phyloP scores from a whole-genome alignment of 2,329 filamentous ascomycete genomes.

The Teratosphaeria pseudoeucalypti region DNA sequence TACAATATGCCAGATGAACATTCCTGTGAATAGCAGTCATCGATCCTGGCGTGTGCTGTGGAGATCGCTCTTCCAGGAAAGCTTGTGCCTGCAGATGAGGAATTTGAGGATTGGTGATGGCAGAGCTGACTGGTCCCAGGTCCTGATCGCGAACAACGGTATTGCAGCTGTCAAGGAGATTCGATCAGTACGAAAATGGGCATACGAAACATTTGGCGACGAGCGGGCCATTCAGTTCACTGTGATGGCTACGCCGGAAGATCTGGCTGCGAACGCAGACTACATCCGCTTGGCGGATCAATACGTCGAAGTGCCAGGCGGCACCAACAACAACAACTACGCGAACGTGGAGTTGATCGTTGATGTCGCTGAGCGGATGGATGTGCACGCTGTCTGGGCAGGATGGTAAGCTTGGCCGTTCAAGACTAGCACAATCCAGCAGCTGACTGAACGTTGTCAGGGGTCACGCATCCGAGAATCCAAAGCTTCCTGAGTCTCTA shows the following conservation, averaged over 20 bases:
- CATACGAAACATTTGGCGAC: constrained; percentile 98
- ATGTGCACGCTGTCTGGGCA: constrained; percentile 97
- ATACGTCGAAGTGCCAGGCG: constrained; percentile 97
- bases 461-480: constrained; percentile 98
- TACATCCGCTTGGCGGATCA: constrained; percentile 99
- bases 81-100: not conserved
- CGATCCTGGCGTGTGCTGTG: not conserved
- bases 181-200: constrained; percentile 98
- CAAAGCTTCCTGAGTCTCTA: constrained; percentile 88
- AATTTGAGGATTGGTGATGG: constrained; percentile 2
- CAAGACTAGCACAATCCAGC: not conserved
- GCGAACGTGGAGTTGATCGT: constrained; percentile 99
- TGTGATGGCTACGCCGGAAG: constrained; percentile 98
- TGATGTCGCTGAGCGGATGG: constrained; percentile 95
- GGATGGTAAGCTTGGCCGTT: constrained; percentile 61
- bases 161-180: constrained; percentile 99
- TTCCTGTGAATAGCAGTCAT: not conserved
- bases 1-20: not conserved
- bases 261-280: constrained; percentile 93
- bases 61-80: not conserved
- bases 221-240: constrained; percentile 98
- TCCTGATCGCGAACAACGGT: constrained; percentile 98
- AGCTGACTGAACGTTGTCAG: constrained; percentile 34
- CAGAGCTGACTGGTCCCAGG: constrained; percentile 43
- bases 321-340: constrained; percentile 99